Evolutionary conservation across 2,329 filamentous ascomycete genomes (phyloP).

Genomic region (Xylariaceae sp.): DNA sequence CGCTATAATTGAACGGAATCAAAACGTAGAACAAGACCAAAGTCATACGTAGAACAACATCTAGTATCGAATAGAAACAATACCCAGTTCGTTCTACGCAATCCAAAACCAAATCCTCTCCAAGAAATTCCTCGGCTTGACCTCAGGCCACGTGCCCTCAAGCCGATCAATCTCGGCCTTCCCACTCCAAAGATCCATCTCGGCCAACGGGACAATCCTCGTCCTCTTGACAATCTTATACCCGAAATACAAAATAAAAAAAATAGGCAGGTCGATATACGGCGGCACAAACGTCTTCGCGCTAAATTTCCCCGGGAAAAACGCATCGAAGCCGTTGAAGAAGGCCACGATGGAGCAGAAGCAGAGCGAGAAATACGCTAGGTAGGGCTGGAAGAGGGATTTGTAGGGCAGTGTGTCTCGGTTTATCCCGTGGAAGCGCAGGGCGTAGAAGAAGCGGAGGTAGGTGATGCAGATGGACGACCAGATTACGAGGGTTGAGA

Average conservation of each 20-base stretch:
- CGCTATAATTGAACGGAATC: no score
- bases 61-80: no score
- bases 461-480: slow-evolving; percentile 63
- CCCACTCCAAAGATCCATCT: slow-evolving; percentile 40
- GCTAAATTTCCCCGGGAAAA: slow-evolving; percentile 50
- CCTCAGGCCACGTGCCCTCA: slow-evolving; percentile 35
- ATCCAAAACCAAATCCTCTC: slow-evolving; percentile 40
- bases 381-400: slow-evolving; percentile 61
- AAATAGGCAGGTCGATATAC: slow-evolving; percentile 66
- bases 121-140: slow-evolving; percentile 35
- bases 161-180: slow-evolving; percentile 37
- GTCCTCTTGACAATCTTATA: slow-evolving; percentile 65
- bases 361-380: slow-evolving; percentile 57
- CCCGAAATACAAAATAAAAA: slow-evolving; percentile 55
- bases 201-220: slow-evolving; percentile 36
- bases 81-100: slow-evolving; percentile 23
- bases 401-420: slow-evolving; percentile 61
- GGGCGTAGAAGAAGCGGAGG: slow-evolving; percentile 62
- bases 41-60: no score
- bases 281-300: slow-evolving; percentile 55
- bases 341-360: slow-evolving; percentile 62
- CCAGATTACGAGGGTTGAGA: slow-evolving; percentile 66
- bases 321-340: slow-evolving; percentile 68
- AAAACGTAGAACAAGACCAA: no score
- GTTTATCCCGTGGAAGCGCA: slow-evolving; percentile 59